Evolutionary conservation across 805 yeast genomes (phyloP).

Genomic region (Cyberlindnera sargentensis): DNA sequence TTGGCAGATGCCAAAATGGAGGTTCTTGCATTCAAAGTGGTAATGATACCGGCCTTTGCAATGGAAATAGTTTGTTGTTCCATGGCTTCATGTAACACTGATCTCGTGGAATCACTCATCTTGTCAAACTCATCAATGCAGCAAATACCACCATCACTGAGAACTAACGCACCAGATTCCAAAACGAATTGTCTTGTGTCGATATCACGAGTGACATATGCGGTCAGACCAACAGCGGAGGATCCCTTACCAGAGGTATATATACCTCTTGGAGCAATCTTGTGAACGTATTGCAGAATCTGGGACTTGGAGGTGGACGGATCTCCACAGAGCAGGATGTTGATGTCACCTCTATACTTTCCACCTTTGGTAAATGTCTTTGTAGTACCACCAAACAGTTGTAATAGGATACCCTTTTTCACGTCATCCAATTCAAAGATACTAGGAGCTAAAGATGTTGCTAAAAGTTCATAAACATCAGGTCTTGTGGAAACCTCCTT

Average conservation of each 20-base stretch:
- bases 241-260: constrained; percentile 98
- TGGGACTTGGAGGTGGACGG: constrained; percentile 98
- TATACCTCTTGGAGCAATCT: constrained; percentile 88
- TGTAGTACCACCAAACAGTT: constrained; percentile 92
- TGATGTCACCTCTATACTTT: constrained; percentile 92
- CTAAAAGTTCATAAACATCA: constrained; percentile 78
- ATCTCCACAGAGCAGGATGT: constrained; percentile 94
- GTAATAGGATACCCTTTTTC: constrained; percentile 85
- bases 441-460: constrained; percentile 95
- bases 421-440: constrained; percentile 94
- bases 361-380: constrained; percentile 91
- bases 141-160: constrained; percentile 97
- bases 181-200: constrained; percentile 96
- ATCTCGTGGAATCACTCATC: constrained; percentile 94
- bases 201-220: constrained; percentile 95
- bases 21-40: constrained; percentile 93
- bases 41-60: constrained; percentile 98
- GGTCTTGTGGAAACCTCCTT: constrained; percentile 53
- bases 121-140: constrained; percentile 98
- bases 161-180: constrained; percentile 97
- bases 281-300: constrained; percentile 85
- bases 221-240: constrained; percentile 97
- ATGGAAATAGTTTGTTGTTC: constrained; percentile 98
- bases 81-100: constrained; percentile 99
- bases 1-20: constrained; percentile 98